Percentiles rank a stretch among this genome's conserved stretches.
Conservation (phyloP, 2,329 filamentous ascomycete species). For the Orbilia blumenaviensis region DNA sequence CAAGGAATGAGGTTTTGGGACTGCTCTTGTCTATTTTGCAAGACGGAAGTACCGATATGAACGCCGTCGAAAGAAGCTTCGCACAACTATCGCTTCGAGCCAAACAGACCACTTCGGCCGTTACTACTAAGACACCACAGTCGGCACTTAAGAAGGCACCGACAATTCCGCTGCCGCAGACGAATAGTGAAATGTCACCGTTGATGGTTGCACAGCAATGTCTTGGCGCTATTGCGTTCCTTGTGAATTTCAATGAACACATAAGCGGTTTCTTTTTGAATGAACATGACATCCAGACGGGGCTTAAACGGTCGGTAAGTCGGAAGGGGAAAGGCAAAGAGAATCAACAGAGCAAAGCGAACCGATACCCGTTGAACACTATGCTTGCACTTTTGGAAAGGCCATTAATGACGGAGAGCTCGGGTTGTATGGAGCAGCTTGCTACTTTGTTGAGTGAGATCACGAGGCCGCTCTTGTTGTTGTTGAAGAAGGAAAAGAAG, state of each 20-base stretch:
- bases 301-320: conserved; percentile 75
- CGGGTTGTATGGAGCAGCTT: conserved; percentile 93
- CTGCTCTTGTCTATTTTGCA: conserved; percentile 92
- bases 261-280: conserved; percentile 92
- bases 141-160: conserved; percentile 77
- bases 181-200: conserved; percentile 88
- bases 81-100: conserved; percentile 90
- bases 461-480: conserved; percentile 81
- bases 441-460: conserved; percentile 87
- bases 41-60: conserved; percentile 91
- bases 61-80: conserved; percentile 94
- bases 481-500: conserved; percentile 85
- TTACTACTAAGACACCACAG: conserved; percentile 62
- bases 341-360: conserved; percentile 69
- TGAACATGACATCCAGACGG: conserved; percentile 83
- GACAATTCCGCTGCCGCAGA: conserved; percentile 63
- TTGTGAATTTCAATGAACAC: conserved; percentile 84
- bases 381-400: conserved; percentile 87
- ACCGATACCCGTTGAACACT: conserved; percentile 91
- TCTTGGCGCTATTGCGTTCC: conserved; percentile 81
- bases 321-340: conserved; percentile 92
- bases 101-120: conserved; percentile 67
- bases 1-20: conserved; percentile 90
- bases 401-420: conserved; percentile 95
- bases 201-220: conserved; percentile 96